These are phyloP conservation scores for Aspergillus awamori DNA, from an alignment of 2,329 filamentous ascomycete genomes.

Conservation along the genomic window DNA sequence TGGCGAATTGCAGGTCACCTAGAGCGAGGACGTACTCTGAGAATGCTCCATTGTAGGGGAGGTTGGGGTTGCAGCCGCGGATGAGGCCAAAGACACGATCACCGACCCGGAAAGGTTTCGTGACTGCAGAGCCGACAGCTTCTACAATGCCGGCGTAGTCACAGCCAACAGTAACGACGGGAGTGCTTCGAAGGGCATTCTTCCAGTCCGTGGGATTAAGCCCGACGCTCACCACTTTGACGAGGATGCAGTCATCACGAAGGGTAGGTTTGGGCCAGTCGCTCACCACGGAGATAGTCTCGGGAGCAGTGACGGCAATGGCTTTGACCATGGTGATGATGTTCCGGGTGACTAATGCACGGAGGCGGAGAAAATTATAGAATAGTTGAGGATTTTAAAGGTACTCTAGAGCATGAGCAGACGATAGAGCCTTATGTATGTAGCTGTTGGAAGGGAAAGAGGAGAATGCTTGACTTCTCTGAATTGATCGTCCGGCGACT, in stretches of 20 bases:
- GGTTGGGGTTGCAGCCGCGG: neutral
- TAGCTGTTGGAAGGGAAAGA: no score
- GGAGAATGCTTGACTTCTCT: no score
- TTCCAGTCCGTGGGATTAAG: constrained; percentile 9
- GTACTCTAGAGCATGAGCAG: no score
- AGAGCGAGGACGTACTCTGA: constrained; percentile 57
- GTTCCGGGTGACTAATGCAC: no score
- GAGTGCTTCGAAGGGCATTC: neutral
- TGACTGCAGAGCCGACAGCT: constrained; percentile 51
- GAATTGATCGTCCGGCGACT: no score
- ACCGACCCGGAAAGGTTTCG: constrained; percentile 50
- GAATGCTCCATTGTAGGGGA: constrained; percentile 50
- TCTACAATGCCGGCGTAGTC: constrained; percentile 1
- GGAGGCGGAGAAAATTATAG: no score
- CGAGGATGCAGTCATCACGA: constrained; percentile 2
- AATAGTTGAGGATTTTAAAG: no score
- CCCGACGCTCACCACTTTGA: neutral
- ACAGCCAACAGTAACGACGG: neutral
- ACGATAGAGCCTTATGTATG: no score
- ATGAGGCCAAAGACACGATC: constrained; percentile 54
- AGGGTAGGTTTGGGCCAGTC: neutral
- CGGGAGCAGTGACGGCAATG: neutral
- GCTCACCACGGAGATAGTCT: neutral
- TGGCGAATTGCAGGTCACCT: constrained; percentile 49
- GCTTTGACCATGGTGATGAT: neutral